Evolutionary conservation across 164 flowering plant genomes (phyloP).

Genomic region (Magnolia sinica): DNA sequence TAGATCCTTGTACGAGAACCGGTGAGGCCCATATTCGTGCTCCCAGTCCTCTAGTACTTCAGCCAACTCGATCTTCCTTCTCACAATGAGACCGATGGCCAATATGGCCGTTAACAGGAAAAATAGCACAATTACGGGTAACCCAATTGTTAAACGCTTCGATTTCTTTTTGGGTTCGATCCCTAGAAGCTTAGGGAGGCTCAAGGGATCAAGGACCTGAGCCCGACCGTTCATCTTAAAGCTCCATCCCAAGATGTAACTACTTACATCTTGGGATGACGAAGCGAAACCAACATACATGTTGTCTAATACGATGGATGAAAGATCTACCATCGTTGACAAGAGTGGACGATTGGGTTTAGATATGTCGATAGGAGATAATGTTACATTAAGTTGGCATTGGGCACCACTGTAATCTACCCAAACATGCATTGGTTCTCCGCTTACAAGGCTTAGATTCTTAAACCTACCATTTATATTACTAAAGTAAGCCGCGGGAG

Average conservation of each 20-base stretch:
- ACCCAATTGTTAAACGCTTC: slow-evolving; percentile 8
- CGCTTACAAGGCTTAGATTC: slow-evolving; percentile 14
- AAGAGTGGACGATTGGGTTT: slow-evolving; percentile 17
- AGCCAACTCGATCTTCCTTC: slow-evolving; percentile 6
- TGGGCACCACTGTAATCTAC: slow-evolving; percentile 23
- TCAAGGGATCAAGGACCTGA: slow-evolving; percentile 28
- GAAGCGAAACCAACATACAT: slow-evolving; percentile 70
- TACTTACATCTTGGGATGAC: slow-evolving; percentile 54
- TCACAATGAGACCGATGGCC: not conserved
- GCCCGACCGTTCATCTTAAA: slow-evolving; percentile 47
- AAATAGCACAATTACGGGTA: not conserved
- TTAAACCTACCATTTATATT: not conserved
- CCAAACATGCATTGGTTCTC: slow-evolving; percentile 24
- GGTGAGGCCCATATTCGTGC: slow-evolving; percentile 8
- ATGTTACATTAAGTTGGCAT: slow-evolving; percentile 17
- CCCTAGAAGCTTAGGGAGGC: slow-evolving; percentile 42
- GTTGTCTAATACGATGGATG: slow-evolving; percentile 12
- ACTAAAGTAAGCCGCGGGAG: slow-evolving; percentile 16
- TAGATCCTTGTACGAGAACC: slow-evolving; percentile 13
- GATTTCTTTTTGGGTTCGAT: slow-evolving; percentile 4
- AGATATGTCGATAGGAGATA: slow-evolving; percentile 21
- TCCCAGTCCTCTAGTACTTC: slow-evolving; percentile 17
- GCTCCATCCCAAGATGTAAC: slow-evolving; percentile 64
- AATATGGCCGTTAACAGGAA: not conserved
- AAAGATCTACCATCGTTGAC: slow-evolving; percentile 11